phyloP scores from a whole-genome alignment of 805 yeast species.

The Helenozyma rhizophorensis region DNA sequence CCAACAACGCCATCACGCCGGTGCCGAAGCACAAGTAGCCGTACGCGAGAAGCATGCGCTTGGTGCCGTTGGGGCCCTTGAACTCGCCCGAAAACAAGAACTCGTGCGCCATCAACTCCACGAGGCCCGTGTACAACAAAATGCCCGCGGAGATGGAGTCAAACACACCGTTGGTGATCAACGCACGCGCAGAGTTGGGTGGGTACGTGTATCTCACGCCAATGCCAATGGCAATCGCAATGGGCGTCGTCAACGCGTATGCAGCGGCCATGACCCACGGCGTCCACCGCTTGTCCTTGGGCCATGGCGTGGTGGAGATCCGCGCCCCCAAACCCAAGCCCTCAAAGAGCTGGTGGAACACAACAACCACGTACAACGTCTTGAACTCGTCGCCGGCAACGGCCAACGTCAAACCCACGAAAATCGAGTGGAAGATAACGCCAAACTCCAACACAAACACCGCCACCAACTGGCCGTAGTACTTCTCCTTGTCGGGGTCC shows the following conservation, averaged over 20 bases:
- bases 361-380: slow-evolving; percentile 63
- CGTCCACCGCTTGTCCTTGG: slow-evolving; percentile 38
- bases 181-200: slow-evolving; percentile 28
- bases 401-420: slow-evolving; percentile 74
- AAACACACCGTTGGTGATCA: slow-evolving; percentile 30
- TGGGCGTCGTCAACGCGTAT: slow-evolving; percentile 30
- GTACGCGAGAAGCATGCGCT: slow-evolving; percentile 21
- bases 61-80: slow-evolving; percentile 17
- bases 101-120: slow-evolving; percentile 38
- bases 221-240: slow-evolving; percentile 33
- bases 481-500: slow-evolving; percentile 38
- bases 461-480: slow-evolving; percentile 53
- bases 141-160: slow-evolving; percentile 34
- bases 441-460: slow-evolving; percentile 72
- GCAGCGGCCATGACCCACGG: slow-evolving; percentile 41
- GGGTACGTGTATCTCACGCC: slow-evolving; percentile 31
- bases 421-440: slow-evolving; percentile 76
- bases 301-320: slow-evolving; percentile 58
- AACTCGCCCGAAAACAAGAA: slow-evolving; percentile 30
- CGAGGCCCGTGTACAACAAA: slow-evolving; percentile 32
- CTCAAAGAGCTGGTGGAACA: slow-evolving; percentile 79
- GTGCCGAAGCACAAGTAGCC: slow-evolving; percentile 23
- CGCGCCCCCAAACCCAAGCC: slow-evolving; percentile 84
- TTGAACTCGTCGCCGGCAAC: slow-evolving; percentile 74
- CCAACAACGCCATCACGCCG: slow-evolving; percentile 30